These are phyloP conservation scores for Prillingera fragicola DNA, from an alignment of 1,284 basidiomycete genomes.

Conservation along the genomic window DNA sequence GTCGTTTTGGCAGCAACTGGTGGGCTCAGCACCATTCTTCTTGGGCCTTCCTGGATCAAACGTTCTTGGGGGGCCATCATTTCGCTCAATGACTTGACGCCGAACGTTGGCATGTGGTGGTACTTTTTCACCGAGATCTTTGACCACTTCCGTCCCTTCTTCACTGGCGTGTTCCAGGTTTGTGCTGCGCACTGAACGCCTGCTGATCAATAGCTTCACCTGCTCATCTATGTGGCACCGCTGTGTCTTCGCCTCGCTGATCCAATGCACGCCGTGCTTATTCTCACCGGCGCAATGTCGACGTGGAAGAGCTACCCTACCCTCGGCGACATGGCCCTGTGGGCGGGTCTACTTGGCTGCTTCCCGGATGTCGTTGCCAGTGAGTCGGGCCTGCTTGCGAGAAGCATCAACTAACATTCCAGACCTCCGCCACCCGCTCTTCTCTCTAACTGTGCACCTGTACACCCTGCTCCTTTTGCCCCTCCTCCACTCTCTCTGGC, in stretches of 20 bases:
- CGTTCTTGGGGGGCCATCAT: constrained; percentile 77
- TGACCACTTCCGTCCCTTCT: constrained; percentile 93
- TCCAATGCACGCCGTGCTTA: constrained; percentile 70
- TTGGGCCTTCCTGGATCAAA: constrained; percentile 56
- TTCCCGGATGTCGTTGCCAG: constrained; percentile 81
- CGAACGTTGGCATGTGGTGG: constrained; percentile 95
- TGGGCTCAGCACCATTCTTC: constrained; percentile 17
- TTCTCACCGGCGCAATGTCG: constrained; percentile 70
- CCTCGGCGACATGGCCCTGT: constrained; percentile 79
- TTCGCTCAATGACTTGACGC: constrained; percentile 76
- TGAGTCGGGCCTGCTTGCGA: too few species aligned
- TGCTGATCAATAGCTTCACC: constrained; percentile 59
- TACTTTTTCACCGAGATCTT: constrained; percentile 99
- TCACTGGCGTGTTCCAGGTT: constrained; percentile 91
- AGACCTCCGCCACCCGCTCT: constrained; percentile 84
- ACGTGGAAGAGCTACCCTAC: constrained; percentile 91
- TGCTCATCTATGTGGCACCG: constrained; percentile 76
- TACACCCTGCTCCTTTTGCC: constrained; percentile 84
- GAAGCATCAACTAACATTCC: constrained; percentile 8
- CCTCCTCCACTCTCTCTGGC: constrained; percentile 87
- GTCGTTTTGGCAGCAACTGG: background rate
- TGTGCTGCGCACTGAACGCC: constrained; percentile 47
- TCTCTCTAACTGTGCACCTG: constrained; percentile 74
- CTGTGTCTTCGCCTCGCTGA: constrained; percentile 87
- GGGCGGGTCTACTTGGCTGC: constrained; percentile 69